phyloP scores from a whole-genome alignment of 352 stramenopile species.

The Pythium apleroticum region DNA sequence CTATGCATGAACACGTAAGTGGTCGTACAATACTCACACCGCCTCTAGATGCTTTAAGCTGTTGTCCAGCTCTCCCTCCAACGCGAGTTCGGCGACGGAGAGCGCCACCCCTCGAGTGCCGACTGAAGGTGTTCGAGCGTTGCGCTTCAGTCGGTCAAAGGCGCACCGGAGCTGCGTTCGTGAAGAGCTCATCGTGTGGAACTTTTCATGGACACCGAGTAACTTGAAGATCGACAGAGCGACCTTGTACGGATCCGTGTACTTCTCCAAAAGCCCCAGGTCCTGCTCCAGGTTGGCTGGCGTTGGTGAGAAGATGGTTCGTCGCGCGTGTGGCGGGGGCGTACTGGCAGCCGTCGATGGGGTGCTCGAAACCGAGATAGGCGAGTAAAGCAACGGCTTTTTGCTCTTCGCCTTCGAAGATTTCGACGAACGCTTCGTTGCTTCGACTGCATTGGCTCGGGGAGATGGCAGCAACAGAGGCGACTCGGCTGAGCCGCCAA shows the following conservation, averaged over 20 bases:
- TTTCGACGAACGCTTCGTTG: background rate
- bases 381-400: constrained; percentile 7
- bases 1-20: background rate
- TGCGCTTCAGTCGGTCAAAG: constrained; percentile 56
- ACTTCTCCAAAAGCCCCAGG: constrained; percentile 35
- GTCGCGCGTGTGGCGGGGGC: constrained; percentile 13
- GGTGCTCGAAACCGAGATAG: constrained; percentile 3
- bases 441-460: background rate
- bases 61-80: constrained; percentile 25
- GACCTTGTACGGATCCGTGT: constrained; percentile 79
- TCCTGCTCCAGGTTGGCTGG: constrained; percentile 46
- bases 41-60: constrained; percentile 14
- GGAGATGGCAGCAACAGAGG: constrained; percentile 23
- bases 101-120: background rate
- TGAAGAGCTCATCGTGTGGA: constrained; percentile 64
- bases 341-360: constrained; percentile 8
- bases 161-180: constrained; percentile 59
- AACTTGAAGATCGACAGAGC: constrained; percentile 72
- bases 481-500: constrained; percentile 22
- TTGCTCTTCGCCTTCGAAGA: constrained; percentile 15
- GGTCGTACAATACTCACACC: constrained; percentile 4
- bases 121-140: constrained; percentile 41
- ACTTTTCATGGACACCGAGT: constrained; percentile 58
- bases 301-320: constrained; percentile 40
- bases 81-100: background rate